Evolutionary conservation across 306 rosid genomes (phyloP).

Genomic region (Rosa lucieae): DNA sequence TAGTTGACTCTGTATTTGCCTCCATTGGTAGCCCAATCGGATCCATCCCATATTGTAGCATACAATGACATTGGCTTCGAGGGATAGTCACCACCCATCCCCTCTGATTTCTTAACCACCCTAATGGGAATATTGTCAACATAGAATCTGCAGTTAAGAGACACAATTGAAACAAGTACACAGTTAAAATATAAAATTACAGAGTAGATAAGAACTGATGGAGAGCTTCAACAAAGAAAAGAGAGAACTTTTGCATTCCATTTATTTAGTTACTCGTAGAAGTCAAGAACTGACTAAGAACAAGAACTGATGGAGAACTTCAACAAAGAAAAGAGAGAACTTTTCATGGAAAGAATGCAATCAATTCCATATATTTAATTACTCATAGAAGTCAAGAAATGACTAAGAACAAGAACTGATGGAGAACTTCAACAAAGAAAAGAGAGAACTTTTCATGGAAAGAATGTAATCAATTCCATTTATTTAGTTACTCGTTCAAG

Average conservation of each 20-base stretch:
- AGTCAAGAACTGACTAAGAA: background rate
- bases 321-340: too few relatives aligned
- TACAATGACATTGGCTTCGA: constrained; percentile 91
- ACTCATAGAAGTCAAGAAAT: too few relatives aligned
- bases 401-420: too few relatives aligned
- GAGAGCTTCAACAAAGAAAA: background rate
- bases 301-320: too few relatives aligned
- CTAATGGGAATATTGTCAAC: constrained; percentile 89
- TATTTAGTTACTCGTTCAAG: too few relatives aligned
- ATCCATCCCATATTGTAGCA: constrained; percentile 98
- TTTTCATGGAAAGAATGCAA: too few relatives aligned
- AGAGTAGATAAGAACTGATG: background rate
- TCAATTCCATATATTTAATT: background rate
- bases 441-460: too few relatives aligned
- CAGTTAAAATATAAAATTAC: constrained; percentile 2
- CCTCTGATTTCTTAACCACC: constrained; percentile 63
- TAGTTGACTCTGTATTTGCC: constrained; percentile 89
- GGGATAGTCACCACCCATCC: constrained; percentile 92
- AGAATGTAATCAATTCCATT: too few relatives aligned
- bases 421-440: too few relatives aligned
- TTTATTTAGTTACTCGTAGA: background rate
- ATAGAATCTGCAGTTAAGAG: constrained; percentile 61
- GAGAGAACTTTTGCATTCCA: too few relatives aligned
- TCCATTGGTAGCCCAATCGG: constrained; percentile 96
- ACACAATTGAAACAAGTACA: constrained; percentile 9